Conservation (phyloP, 768 basidiomycete species). For the Sporobolomyces phaffii region DNA sequence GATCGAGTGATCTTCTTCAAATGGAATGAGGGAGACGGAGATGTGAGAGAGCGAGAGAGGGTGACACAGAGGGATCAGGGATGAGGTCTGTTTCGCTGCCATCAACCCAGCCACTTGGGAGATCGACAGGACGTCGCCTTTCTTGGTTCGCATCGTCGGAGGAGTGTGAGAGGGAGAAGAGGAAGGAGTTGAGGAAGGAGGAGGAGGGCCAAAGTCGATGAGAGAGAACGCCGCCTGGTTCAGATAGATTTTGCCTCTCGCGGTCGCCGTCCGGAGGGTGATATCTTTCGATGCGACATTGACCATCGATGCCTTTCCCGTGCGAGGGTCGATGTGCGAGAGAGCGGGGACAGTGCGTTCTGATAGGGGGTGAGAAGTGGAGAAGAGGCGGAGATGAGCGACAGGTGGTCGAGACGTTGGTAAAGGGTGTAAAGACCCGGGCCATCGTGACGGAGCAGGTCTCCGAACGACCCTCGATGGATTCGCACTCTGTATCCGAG, state of each 20-base stretch:
- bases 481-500: too few species aligned
- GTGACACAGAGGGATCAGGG: slow-evolving; percentile 82
- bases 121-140: slow-evolving; percentile 46
- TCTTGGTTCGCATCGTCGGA: slow-evolving; percentile 36
- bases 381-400: background rate
- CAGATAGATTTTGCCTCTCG: slow-evolving; percentile 66
- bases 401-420: background rate
- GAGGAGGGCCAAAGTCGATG: slow-evolving; percentile 46
- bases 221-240: slow-evolving; percentile 62
- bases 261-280: slow-evolving; percentile 66
- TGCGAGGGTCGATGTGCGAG: slow-evolving; percentile 57
- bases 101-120: slow-evolving; percentile 76
- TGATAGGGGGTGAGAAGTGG: background rate
- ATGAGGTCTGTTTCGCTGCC: slow-evolving; percentile 75
- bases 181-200: too few species aligned
- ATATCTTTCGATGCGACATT: slow-evolving; percentile 61
- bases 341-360: background rate
- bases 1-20: slow-evolving; percentile 5
- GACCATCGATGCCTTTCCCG: slow-evolving; percentile 76
- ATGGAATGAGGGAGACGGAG: slow-evolving; percentile 57
- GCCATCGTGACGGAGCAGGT: too few species aligned
- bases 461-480: too few species aligned
- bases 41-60: slow-evolving; percentile 69
- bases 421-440: too few species aligned
- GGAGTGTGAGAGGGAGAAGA: background rate